phyloP scores from a whole-genome alignment of 2,329 filamentous ascomycete species.

The Talaromyces piceae region DNA sequence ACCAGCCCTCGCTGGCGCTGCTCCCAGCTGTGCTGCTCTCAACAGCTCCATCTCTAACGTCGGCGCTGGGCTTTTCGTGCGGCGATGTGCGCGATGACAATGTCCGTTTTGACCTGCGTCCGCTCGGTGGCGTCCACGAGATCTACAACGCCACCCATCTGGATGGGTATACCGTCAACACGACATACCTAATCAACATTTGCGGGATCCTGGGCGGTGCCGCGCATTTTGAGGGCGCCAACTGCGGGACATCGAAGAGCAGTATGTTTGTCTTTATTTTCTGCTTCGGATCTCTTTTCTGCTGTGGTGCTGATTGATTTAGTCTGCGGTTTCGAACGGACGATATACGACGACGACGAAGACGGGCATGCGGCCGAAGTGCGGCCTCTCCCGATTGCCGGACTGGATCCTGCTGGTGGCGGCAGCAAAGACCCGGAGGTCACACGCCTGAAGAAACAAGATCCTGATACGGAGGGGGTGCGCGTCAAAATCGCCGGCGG shows the following conservation, averaged over 20 bases:
- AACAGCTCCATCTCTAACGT: slow-evolving; percentile 20
- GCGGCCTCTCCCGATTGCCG: slow-evolving; percentile 63
- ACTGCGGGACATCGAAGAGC: slow-evolving; percentile 29
- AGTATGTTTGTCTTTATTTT: slow-evolving; percentile 18
- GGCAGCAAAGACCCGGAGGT: slow-evolving; percentile 51
- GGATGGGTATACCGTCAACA: slow-evolving; percentile 23
- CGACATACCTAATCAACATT: slow-evolving; percentile 31
- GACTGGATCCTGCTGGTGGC: slow-evolving; percentile 53
- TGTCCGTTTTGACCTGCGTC: slow-evolving; percentile 33
- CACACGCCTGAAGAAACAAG: slow-evolving; percentile 58
- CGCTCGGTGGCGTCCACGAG: slow-evolving; percentile 32
- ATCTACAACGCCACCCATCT: slow-evolving; percentile 24
- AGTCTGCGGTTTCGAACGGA: slow-evolving; percentile 66
- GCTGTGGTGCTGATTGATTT: slow-evolving; percentile 4
- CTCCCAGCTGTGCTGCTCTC: slow-evolving; percentile 15
- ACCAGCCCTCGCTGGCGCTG: slow-evolving; percentile 16
- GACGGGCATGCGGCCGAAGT: slow-evolving; percentile 43
- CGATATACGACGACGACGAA: slow-evolving; percentile 25
- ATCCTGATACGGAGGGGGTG: slow-evolving; percentile 64
- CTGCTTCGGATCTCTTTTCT: too few relatives aligned
- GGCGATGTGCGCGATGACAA: slow-evolving; percentile 26
- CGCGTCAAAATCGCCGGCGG: slow-evolving; percentile 60
- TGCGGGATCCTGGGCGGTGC: slow-evolving; percentile 25
- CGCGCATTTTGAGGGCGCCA: slow-evolving; percentile 19
- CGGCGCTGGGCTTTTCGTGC: slow-evolving; percentile 32